These are phyloP conservation scores for Acanthochlamys bracteata DNA, from an alignment of 106 monocot genomes.

Conservation along the genomic window DNA sequence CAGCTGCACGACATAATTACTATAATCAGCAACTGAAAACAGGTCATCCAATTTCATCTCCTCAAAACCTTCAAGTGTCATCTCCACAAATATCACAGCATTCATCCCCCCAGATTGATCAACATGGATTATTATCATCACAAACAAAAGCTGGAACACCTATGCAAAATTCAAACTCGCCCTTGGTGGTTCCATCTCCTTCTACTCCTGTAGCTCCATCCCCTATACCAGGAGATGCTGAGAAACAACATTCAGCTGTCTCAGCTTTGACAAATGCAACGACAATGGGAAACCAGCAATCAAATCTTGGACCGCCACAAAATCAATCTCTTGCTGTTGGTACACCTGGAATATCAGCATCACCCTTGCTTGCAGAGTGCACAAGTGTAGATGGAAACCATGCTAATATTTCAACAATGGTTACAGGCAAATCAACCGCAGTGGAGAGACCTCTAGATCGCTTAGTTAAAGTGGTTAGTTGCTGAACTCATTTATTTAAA, in stretches of 20 bases:
- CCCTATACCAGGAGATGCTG: constrained; percentile 60
- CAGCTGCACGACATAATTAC: constrained; percentile 39
- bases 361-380: constrained; percentile 81
- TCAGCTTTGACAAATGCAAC: constrained; percentile 32
- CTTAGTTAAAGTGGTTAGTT: constrained; percentile 72
- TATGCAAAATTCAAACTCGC: constrained; percentile 56
- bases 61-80: constrained; percentile 73
- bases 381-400: constrained; percentile 42
- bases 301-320: constrained; percentile 23
- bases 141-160: constrained; percentile 67
- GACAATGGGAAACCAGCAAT: constrained; percentile 26
- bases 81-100: constrained; percentile 93
- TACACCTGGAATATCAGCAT: constrained; percentile 87
- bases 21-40: constrained; percentile 61
- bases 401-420: constrained; percentile 17
- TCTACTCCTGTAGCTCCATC: constrained; percentile 71
- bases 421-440: constrained; percentile 30
- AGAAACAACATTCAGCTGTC: constrained; percentile 43
- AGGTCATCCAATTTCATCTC: constrained; percentile 63
- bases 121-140: constrained; percentile 45
- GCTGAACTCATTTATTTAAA: background rate
- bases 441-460: constrained; percentile 64
- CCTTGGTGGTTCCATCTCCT: constrained; percentile 57
- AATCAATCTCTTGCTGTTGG: constrained; percentile 48
- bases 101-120: constrained; percentile 90